Percentiles rank a stretch among this genome's conserved stretches.
Evolutionary conservation across 2,329 filamentous ascomycete species (phyloP).

Genomic region (Fusarium lateritium): DNA sequence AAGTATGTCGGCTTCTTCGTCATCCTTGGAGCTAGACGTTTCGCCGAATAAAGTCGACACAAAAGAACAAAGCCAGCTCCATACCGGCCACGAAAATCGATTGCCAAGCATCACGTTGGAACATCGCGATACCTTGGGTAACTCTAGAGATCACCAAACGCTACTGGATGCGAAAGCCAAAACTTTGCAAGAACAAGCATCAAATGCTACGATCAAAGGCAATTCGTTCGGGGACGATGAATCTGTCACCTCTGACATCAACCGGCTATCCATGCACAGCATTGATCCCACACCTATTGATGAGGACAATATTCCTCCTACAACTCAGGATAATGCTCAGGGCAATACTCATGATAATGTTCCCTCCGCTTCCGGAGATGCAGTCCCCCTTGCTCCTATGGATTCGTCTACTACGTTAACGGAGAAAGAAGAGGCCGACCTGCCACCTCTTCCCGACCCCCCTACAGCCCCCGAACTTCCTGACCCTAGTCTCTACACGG

Average conservation of each 20-base stretch:
- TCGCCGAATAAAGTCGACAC: conserved; percentile 1
- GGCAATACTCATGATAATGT: background rate
- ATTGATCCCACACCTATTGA: conserved; percentile 59
- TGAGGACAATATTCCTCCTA: conserved; percentile 38
- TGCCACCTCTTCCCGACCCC: conserved; percentile 59
- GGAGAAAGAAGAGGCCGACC: conserved; percentile 29
- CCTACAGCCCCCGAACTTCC: conserved; percentile 64
- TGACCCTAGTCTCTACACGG: conserved; percentile 70
- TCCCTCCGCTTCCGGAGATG: background rate
- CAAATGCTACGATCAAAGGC: conserved; percentile 1
- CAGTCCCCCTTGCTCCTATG: background rate
- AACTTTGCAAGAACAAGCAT: background rate
- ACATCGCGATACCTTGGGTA: conserved; percentile 36
- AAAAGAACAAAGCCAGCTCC: conserved; percentile 14
- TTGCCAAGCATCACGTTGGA: conserved; percentile 41
- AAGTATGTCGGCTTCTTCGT: conserved; percentile 1
- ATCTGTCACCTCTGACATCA: conserved; percentile 28
- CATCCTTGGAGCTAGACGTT: conserved; percentile 15
- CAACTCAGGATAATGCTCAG: background rate
- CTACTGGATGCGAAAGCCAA: conserved; percentile 25
- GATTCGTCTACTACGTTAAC: conserved; percentile 3
- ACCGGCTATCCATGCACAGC: conserved; percentile 52
- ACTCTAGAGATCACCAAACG: conserved; percentile 33
- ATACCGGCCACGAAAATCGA: conserved; percentile 17
- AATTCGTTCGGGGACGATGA: background rate